phyloP scores from a whole-genome alignment of 2,329 filamentous ascomycete species.

The Diaporthe nobilis region DNA sequence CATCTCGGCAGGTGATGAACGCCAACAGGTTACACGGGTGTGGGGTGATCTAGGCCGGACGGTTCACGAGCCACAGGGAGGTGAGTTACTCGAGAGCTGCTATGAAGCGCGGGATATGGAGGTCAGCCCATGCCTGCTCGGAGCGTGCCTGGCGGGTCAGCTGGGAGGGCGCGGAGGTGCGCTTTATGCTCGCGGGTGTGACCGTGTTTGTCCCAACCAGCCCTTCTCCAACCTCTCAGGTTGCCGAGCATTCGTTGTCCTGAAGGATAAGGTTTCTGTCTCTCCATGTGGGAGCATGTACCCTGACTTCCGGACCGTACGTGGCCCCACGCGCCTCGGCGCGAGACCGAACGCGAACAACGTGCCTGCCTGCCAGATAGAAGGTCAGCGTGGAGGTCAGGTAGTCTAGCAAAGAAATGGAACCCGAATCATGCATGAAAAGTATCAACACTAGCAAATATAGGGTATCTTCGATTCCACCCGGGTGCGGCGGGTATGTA shows the following conservation, averaged over 20 bases:
- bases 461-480: not conserved
- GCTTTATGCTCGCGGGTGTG: conserved; percentile 11
- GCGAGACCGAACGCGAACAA: conserved; percentile 15
- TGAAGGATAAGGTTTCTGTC: not conserved
- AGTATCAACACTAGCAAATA: conserved; percentile 3
- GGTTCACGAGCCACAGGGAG: not conserved
- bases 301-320: not conserved
- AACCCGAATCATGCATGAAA: conserved; percentile 12
- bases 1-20: conserved; percentile 21
- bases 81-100: not conserved
- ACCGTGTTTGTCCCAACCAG: not conserved
- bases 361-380: not conserved
- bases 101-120: not conserved
- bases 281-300: not conserved
- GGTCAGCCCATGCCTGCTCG: conserved; percentile 13
- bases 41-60: conserved; percentile 11
- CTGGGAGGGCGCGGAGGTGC: not conserved
- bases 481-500: conserved; percentile 14
- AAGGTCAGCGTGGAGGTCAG: too few species aligned
- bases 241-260: conserved; percentile 22
- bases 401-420: too few species aligned
- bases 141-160: conserved; percentile 17
- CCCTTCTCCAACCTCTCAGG: not conserved
- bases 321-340: conserved; percentile 3
- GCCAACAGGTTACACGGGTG: conserved; percentile 24